Conservation (phyloP, 768 basidiomycete species). For the Termitomyces sp. region DNA sequence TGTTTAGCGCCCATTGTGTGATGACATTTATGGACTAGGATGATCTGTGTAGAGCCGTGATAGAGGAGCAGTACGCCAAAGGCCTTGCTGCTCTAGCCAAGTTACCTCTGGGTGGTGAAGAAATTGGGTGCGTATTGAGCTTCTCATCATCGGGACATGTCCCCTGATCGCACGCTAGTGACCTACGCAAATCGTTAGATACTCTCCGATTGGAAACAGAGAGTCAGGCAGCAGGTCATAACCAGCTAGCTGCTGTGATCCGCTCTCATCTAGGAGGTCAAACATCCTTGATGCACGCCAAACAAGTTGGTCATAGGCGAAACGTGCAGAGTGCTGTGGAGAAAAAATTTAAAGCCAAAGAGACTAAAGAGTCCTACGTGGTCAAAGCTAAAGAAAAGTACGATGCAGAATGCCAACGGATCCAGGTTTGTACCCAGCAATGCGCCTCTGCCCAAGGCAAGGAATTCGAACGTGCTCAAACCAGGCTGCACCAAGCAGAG, state of each 20-base stretch:
- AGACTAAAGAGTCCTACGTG: constrained; percentile 80
- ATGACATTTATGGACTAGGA: neutral
- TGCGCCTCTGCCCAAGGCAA: constrained; percentile 78
- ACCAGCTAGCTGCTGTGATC: constrained; percentile 67
- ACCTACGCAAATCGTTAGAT: constrained; percentile 76
- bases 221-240: constrained; percentile 67
- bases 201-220: constrained; percentile 81
- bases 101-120: constrained; percentile 72
- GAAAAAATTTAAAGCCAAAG: constrained; percentile 84
- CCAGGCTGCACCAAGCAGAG: constrained; percentile 78
- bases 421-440: constrained; percentile 89
- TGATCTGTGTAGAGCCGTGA: constrained; percentile 52
- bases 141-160: neutral
- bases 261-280: constrained; percentile 66
- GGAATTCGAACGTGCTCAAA: constrained; percentile 81
- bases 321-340: constrained; percentile 70
- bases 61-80: constrained; percentile 94
- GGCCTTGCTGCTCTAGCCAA: constrained; percentile 77
- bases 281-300: constrained; percentile 53
- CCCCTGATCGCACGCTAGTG: constrained; percentile 39
- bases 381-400: constrained; percentile 87
- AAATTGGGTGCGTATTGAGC: constrained; percentile 73
- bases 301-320: constrained; percentile 67
- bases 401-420: constrained; percentile 80
- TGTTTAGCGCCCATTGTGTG: constrained; percentile 18